phyloP scores from a whole-genome alignment of 148 eudicot species.

The Pouteria glomerata region DNA sequence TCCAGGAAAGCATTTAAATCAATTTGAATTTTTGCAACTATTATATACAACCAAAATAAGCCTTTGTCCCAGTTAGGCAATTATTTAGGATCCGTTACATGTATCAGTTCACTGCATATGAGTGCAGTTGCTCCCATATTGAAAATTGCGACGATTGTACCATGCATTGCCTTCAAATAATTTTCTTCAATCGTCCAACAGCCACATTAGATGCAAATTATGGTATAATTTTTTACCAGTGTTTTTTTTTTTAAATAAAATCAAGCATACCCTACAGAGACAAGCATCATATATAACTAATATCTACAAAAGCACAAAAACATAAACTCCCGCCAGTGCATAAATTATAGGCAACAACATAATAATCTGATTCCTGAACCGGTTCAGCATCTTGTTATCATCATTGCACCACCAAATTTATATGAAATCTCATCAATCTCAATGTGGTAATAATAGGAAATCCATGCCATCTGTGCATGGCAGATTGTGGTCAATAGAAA shows the following conservation, averaged over 20 bases:
- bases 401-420: background rate
- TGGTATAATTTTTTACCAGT: no score
- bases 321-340: no score
- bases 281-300: no score
- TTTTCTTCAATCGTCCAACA: background rate
- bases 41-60: no score
- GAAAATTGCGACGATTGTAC: background rate
- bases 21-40: background rate
- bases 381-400: background rate
- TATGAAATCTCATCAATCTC: background rate
- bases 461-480: slow-evolving; percentile 1
- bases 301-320: no score
- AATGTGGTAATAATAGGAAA: background rate
- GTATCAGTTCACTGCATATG: no score
- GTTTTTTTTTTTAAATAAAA: background rate
- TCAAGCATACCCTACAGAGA: no score
- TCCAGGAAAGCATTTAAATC: background rate
- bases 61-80: no score
- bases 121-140: no score
- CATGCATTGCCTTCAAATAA: background rate
- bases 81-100: no score
- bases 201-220: background rate
- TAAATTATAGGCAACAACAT: no score
- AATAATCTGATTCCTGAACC: no score
- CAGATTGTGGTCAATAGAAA: background rate